A percentile compares a stretch with the other conserved stretches of the same genome.
phyloP scores from a whole-genome alignment of 2,329 filamentous ascomycete genomes.

The Neofusicoccum cordaticola region DNA sequence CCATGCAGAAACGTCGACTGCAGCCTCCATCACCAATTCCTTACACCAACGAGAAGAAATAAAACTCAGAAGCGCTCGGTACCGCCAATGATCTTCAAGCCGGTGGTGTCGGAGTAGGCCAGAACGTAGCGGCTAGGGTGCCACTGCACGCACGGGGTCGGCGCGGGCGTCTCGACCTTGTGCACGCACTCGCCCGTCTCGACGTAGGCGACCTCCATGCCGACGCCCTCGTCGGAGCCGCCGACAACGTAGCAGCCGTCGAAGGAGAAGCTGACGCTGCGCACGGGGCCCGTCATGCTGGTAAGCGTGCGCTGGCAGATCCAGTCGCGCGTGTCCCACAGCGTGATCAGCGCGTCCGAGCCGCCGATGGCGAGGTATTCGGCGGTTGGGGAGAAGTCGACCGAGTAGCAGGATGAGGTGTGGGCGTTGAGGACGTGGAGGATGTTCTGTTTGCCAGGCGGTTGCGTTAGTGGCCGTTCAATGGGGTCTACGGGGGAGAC shows the following conservation, averaged over 20 bases:
- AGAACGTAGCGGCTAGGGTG: conserved; percentile 71
- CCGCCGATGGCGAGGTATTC: conserved; percentile 72
- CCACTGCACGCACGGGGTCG: conserved; percentile 69
- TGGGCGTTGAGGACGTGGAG: conserved; percentile 65
- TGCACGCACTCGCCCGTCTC: conserved; percentile 73
- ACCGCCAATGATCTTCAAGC: conserved; percentile 65
- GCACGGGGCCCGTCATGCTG: conserved; percentile 66
- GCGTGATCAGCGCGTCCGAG: conserved; percentile 69
- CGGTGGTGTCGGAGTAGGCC: conserved; percentile 66
- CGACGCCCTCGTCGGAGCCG: conserved; percentile 70
- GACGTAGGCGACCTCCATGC: conserved; percentile 67
- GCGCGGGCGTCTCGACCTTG: conserved; percentile 65
- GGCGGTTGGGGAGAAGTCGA: conserved; percentile 68
- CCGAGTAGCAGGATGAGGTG: conserved; percentile 67
- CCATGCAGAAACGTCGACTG: neutral
- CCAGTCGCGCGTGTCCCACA: conserved; percentile 79
- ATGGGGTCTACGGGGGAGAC: conserved; percentile 22
- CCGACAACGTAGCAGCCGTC: conserved; percentile 73
- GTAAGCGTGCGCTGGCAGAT: conserved; percentile 70
- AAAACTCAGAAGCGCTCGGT: conserved; percentile 22
- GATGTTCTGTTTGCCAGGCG: conserved; percentile 30
- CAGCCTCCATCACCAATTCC: no score
- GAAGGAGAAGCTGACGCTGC: conserved; percentile 73
- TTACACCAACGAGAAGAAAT: neutral
- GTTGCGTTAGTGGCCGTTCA: neutral